Evolutionary conservation across 2,329 filamentous ascomycete species (phyloP).

Genomic region (Cercospora zeina): DNA sequence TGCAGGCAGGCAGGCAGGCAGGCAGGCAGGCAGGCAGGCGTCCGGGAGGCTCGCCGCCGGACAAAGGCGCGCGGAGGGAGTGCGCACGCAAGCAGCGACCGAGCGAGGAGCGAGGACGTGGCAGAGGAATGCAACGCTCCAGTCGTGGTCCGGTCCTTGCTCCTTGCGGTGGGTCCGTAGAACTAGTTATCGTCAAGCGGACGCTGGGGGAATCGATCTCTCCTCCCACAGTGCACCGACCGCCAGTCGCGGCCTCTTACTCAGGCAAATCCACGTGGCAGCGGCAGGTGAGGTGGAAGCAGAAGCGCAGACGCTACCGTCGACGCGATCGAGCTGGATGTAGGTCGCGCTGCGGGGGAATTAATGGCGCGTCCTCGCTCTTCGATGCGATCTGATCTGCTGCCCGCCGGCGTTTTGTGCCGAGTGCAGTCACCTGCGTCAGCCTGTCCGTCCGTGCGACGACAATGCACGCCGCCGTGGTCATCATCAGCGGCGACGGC

Average conservation of each 20-base stretch:
- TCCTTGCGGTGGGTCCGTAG: no score
- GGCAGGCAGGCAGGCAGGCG: no score
- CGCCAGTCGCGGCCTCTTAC: slow-evolving; percentile 2
- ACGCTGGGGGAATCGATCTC: slow-evolving; percentile 10
- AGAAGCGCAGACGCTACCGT: not conserved
- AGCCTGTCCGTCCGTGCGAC: not conserved
- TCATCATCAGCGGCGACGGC: not conserved
- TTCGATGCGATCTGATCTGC: slow-evolving; percentile 2
- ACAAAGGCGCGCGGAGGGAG: not conserved
- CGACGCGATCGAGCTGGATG: not conserved
- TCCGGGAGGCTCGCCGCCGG: slow-evolving; percentile 1
- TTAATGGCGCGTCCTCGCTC: not conserved
- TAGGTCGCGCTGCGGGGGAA: not conserved
- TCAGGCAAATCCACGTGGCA: slow-evolving; percentile 14
- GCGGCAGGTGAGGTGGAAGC: slow-evolving; percentile 7
- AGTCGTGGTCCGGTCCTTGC: slow-evolving; percentile 1
- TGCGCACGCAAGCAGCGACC: not conserved
- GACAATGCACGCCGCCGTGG: not conserved
- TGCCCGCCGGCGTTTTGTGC: not conserved
- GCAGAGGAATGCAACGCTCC: slow-evolving; percentile 8
- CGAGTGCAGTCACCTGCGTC: not conserved
- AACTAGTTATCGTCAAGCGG: slow-evolving; percentile 5
- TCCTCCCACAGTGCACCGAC: slow-evolving; percentile 8
- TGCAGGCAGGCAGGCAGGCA: no score
- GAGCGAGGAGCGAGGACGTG: not conserved